These are phyloP conservation scores for Lithocarpus polystachyus DNA, from an alignment of 306 rosid genomes.

Conservation along the genomic window DNA sequence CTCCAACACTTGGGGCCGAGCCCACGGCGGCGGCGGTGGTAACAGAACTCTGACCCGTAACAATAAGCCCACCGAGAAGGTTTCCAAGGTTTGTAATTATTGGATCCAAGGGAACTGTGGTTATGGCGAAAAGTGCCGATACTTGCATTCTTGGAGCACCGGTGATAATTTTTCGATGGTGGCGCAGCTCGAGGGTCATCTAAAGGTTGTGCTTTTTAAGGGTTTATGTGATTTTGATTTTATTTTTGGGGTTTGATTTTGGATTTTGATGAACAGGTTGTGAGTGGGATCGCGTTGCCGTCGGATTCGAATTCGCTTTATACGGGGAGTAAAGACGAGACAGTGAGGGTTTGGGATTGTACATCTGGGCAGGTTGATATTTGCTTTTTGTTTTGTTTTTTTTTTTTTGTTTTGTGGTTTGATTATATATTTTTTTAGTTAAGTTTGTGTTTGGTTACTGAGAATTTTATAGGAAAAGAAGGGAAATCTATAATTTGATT, in stretches of 20 bases:
- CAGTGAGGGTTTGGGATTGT: slow-evolving; percentile 91
- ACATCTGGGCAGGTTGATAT: slow-evolving; percentile 84
- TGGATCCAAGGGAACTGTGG: slow-evolving; percentile 79
- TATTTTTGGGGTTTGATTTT: slow-evolving; percentile 20
- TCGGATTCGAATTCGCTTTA: slow-evolving; percentile 92
- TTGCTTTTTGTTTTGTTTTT: not conserved
- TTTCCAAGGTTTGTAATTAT: slow-evolving; percentile 48
- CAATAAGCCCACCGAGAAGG: slow-evolving; percentile 54
- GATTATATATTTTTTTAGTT: not conserved
- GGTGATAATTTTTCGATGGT: slow-evolving; percentile 81
- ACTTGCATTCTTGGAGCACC: slow-evolving; percentile 73
- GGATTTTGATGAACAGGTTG: slow-evolving; percentile 51
- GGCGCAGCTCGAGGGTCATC: slow-evolving; percentile 90
- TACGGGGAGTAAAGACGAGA: slow-evolving; percentile 87
- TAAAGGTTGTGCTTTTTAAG: slow-evolving; percentile 42
- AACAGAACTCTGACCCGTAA: too few species aligned
- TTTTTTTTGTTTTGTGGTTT: not conserved
- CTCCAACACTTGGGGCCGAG: slow-evolving; percentile 57
- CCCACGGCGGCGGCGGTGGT: slow-evolving; percentile 19
- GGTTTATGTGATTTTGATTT: not conserved
- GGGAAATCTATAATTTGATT: not conserved
- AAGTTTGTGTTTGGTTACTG: slow-evolving; percentile 1
- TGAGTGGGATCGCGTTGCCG: slow-evolving; percentile 82
- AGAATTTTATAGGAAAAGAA: not conserved
- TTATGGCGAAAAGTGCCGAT: slow-evolving; percentile 77